Conservation (phyloP, 192 early-diverging fungal species). For the Coemansia sp. region DNA sequence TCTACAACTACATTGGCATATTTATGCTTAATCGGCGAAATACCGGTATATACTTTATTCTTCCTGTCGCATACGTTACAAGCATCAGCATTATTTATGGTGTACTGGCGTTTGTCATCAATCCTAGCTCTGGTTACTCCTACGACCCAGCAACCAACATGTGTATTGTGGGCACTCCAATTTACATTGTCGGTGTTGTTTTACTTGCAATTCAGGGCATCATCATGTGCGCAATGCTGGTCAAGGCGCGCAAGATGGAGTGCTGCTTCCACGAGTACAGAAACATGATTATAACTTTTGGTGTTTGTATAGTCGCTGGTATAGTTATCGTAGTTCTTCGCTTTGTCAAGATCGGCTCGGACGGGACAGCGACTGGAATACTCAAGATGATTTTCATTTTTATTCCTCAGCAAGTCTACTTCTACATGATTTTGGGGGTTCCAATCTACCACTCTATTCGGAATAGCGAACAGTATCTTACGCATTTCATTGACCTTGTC, state of each 20-base stretch:
- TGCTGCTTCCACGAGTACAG: conserved; percentile 38
- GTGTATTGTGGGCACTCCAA: conserved; percentile 17
- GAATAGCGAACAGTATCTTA: conserved; percentile 16
- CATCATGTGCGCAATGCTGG: conserved; percentile 15
- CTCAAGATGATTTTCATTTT: conserved; percentile 25
- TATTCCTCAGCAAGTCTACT: conserved; percentile 40
- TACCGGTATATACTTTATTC: conserved; percentile 28
- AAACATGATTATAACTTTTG: conserved; percentile 16
- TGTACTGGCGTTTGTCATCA: conserved; percentile 23
- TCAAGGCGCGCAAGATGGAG: conserved; percentile 33
- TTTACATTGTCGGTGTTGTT: conserved; percentile 27
- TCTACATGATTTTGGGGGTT: conserved; percentile 30
- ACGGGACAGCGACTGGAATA: conserved; percentile 16
- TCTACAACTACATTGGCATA: conserved; percentile 34
- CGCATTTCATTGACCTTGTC: conserved; percentile 21
- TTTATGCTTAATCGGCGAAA: conserved; percentile 31
- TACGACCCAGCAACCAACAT: conserved; percentile 22
- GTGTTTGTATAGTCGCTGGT: conserved; percentile 12
- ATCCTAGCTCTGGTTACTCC: conserved; percentile 13
- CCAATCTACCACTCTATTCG: conserved; percentile 24
- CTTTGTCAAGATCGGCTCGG: conserved; percentile 16
- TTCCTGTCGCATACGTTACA: conserved; percentile 19
- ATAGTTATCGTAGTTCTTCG: conserved; percentile 23
- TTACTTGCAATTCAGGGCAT: conserved; percentile 25
- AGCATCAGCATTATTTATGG: conserved; percentile 19